These are phyloP conservation scores for Cucumis melo DNA, from an alignment of 306 rosid genomes.

Conservation along the genomic window DNA sequence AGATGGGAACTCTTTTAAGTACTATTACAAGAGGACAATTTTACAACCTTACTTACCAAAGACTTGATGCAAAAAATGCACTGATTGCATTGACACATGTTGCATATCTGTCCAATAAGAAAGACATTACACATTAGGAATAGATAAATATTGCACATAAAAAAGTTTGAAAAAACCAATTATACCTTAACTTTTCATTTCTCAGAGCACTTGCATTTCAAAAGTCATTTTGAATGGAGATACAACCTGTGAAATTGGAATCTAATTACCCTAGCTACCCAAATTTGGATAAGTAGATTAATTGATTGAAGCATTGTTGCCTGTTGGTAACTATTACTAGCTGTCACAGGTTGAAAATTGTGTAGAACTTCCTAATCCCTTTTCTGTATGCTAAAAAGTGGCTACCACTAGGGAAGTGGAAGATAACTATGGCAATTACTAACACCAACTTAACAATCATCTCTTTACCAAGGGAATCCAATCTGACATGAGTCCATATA, in stretches of 20 bases:
- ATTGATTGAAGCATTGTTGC: background rate
- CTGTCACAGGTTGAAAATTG: background rate
- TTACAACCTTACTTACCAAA: constrained; percentile 49
- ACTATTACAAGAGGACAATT: background rate
- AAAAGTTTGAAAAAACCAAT: background rate
- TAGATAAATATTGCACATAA: constrained; percentile 1
- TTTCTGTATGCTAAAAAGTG: background rate
- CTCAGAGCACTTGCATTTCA: constrained; percentile 60
- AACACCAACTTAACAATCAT: background rate
- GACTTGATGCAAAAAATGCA: constrained; percentile 94
- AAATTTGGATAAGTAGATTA: background rate
- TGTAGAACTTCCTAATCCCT: background rate
- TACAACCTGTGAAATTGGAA: constrained; percentile 52
- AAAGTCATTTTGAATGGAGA: constrained; percentile 89
- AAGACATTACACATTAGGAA: background rate
- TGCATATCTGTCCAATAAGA: constrained; percentile 58
- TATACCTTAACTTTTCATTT: background rate
- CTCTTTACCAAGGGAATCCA: background rate
- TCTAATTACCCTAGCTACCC: background rate
- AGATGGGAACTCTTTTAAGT: background rate
- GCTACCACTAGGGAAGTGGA: background rate
- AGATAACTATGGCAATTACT: background rate
- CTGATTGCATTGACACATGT: constrained; percentile 87
- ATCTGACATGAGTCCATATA: no score
- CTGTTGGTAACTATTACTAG: background rate